phyloP scores from a whole-genome alignment of 2,329 filamentous ascomycete species.

The Rutstroemia sp. region DNA sequence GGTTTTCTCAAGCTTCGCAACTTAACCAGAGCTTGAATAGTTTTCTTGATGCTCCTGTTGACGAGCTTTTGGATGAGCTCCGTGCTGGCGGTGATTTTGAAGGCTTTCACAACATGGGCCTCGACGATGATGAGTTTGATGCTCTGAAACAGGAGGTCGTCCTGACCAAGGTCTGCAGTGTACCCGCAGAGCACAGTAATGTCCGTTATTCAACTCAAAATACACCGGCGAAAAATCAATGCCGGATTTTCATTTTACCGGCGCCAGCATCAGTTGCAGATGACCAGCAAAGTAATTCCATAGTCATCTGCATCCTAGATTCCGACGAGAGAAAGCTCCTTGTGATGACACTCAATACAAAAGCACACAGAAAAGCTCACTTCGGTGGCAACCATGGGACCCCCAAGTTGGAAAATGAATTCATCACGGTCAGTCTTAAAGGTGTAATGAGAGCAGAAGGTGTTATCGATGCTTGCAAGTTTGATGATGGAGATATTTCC shows the following conservation, averaged over 20 bases:
- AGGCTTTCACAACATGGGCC: constrained; percentile 63
- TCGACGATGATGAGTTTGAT: constrained; percentile 65
- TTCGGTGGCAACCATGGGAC: constrained; percentile 11
- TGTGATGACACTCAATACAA: constrained; percentile 54
- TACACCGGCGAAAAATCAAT: constrained; percentile 45
- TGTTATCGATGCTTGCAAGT: constrained; percentile 65
- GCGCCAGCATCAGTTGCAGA: constrained; percentile 50
- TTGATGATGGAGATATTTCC: constrained; percentile 59
- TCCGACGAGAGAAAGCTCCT: constrained; percentile 59
- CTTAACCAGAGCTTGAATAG: constrained; percentile 46
- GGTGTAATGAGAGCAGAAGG: constrained; percentile 45
- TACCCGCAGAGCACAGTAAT: constrained; percentile 54
- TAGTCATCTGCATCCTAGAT: constrained; percentile 65
- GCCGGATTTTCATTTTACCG: constrained; percentile 60
- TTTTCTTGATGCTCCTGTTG: constrained; percentile 60
- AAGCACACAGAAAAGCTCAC: constrained; percentile 20
- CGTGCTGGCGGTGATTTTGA: constrained; percentile 56
- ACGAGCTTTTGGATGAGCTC: constrained; percentile 62
- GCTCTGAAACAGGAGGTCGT: constrained; percentile 66
- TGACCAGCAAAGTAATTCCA: constrained; percentile 44
- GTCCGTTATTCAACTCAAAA: constrained; percentile 51
- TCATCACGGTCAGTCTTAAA: constrained; percentile 24
- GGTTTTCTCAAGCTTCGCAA: constrained; percentile 19
- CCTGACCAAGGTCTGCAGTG: constrained; percentile 62
- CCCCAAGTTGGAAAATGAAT: constrained; percentile 28